Percentiles rank a stretch among this genome's conserved stretches.
Conservation (phyloP, 2,329 filamentous ascomycete genomes). For the Xylariaceae sp. region DNA sequence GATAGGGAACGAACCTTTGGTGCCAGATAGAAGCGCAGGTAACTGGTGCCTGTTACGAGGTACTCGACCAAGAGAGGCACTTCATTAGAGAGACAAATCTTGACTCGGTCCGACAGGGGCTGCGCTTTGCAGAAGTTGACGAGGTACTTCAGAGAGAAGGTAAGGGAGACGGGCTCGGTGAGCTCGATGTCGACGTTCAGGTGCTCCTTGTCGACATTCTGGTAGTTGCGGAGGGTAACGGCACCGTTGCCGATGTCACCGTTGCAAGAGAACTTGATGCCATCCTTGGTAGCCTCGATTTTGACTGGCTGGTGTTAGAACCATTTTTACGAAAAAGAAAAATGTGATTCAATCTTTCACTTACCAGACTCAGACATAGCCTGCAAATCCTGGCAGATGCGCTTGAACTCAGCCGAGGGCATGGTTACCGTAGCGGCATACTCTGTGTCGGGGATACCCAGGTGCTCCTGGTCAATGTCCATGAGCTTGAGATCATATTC, state of each 20-base stretch:
- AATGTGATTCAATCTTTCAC: constrained; percentile 29
- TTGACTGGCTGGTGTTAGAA: constrained; percentile 54
- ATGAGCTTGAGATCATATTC: constrained; percentile 99
- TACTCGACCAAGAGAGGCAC: constrained; percentile 97
- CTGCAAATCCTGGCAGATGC: constrained; percentile 88
- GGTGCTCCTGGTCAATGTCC: constrained; percentile 99
- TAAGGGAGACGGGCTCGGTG: constrained; percentile 85
- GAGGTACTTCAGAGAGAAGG: constrained; percentile 98
- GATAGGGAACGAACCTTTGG: constrained; percentile 69
- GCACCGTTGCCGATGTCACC: constrained; percentile 96
- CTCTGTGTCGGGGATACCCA: constrained; percentile 98
- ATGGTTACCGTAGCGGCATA: constrained; percentile 88
- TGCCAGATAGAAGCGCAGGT: constrained; percentile 94
- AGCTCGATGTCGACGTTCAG: constrained; percentile 85
- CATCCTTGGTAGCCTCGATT: constrained; percentile 95
- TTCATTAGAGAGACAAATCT: constrained; percentile 91
- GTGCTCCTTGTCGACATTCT: constrained; percentile 81
- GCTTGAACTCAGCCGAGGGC: constrained; percentile 85
- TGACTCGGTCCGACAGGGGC: constrained; percentile 73
- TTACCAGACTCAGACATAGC: constrained; percentile 92
- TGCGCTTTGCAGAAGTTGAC: constrained; percentile 99
- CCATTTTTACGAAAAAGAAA: not conserved
- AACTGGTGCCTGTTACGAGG: constrained; percentile 71
- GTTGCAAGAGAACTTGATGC: constrained; percentile 87
- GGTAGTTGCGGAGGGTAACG: constrained; percentile 84